Conservation (phyloP, 2,329 filamentous ascomycete genomes). For the Scytalidium lignicola region DNA sequence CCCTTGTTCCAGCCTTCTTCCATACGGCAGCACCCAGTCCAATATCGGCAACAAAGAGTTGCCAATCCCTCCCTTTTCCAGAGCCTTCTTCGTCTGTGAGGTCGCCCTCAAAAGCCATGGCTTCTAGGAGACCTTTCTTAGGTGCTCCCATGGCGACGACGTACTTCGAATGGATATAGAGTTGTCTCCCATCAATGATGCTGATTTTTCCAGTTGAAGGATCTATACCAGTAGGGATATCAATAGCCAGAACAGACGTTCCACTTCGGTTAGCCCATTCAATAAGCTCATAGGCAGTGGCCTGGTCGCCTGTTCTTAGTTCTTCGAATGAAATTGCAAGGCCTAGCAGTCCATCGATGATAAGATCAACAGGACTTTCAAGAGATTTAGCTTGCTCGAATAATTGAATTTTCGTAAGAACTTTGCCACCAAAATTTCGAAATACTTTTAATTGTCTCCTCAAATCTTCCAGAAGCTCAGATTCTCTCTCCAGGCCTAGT, state of each 20-base stretch:
- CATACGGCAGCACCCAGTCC: constrained; percentile 79
- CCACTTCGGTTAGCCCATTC: constrained; percentile 90
- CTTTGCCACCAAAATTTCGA: constrained; percentile 72
- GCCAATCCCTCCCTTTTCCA: constrained; percentile 50
- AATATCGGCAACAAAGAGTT: constrained; percentile 79
- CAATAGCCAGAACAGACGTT: constrained; percentile 78
- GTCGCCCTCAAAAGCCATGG: constrained; percentile 41
- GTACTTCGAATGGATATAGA: constrained; percentile 77
- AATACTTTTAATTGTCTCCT: constrained; percentile 79
- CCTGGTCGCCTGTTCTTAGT: constrained; percentile 74
- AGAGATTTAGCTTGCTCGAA: constrained; percentile 55
- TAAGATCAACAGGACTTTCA: constrained; percentile 66
- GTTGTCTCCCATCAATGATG: constrained; percentile 65
- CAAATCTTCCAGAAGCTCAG: constrained; percentile 74
- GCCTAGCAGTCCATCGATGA: constrained; percentile 84
- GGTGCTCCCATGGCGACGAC: constrained; percentile 84
- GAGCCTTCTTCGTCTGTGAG: constrained; percentile 23
- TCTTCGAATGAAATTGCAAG: constrained; percentile 87
- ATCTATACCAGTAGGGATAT: constrained; percentile 84
- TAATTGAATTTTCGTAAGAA: constrained; percentile 57
- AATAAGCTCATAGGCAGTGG: constrained; percentile 81
- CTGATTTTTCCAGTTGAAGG: constrained; percentile 66
- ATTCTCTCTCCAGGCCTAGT: constrained; percentile 77
- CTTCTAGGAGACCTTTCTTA: constrained; percentile 76
- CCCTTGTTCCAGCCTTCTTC: constrained; percentile 76